Base-by-base conservation (phyloP, 192 early-diverging fungal genomes). In the Anaeromyces robustus region DNA sequence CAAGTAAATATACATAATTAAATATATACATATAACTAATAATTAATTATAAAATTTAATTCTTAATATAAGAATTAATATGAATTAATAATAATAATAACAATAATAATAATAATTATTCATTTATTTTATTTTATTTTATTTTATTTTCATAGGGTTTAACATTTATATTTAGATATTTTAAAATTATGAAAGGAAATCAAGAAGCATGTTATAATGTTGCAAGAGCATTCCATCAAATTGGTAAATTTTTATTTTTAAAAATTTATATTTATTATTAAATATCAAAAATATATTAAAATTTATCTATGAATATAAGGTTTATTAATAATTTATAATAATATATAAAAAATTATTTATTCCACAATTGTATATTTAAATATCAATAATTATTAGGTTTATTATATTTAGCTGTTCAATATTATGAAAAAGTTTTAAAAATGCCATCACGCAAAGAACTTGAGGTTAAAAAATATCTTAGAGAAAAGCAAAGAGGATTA, bases 141-240 rank as follows among this genome's bases (percentile, higher is more conserved):
- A 29, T 78, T 30, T 77, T 30, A 6, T 80, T 81, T 19, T 80
- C 82, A 29, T 81, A 87, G 78, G 92, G 88, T 17, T 90, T 94
- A 81, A 86, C 89, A 43, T 93, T 93, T 81, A 39, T 94, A 30
- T 86, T 85, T 79, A 86, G 90, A 34, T 94, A 94, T 82, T 83
- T 84, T 59, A 86, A 91, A 77, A 77, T 92, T 29, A 82, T 82
- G 30, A 83, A 80, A 18, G 79, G 80, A 5, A 85, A 81, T 39
- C 86, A 87, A 80, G 95, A 96, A 81, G 89, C 91, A 34, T 87
- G 90, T 29, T 99, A 94, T 82, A 99, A 99, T 83, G 81, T 94
- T 77, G 98, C 88, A 0, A 87, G 97, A n/a, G 92, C 92, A 2
- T 98, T 94, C 83, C 98, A 99, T 85, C 89, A 92, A n/a, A 32